A percentile compares a stretch with the other conserved stretches of the same genome.
Conservation (phyloP, 306 rosid genomes). For the Vigna trinervia region DNA sequence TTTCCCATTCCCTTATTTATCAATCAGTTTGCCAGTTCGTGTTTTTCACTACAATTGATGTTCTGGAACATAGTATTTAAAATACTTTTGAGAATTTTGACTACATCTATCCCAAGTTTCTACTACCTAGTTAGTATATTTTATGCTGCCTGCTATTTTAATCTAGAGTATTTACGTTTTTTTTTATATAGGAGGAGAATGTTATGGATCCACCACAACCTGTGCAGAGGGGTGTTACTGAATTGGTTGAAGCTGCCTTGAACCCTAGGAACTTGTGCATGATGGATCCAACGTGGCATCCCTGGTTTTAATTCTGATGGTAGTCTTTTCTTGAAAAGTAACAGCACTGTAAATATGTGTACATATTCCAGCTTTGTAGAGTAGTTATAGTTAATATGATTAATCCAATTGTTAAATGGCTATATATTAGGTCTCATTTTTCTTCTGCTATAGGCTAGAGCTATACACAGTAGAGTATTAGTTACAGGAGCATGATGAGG, state of each 20-base stretch:
- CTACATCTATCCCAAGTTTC: conserved; percentile 7
- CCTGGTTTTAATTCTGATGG: conserved; percentile 73
- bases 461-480: neutral
- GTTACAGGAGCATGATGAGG: neutral
- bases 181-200: conserved; percentile 78
- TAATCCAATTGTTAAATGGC: conserved; percentile 19
- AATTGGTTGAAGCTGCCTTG: conserved; percentile 95
- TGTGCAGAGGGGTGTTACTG: conserved; percentile 92
- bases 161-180: conserved; percentile 17
- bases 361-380: conserved; percentile 34
- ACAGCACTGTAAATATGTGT: conserved; percentile 33
- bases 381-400: neutral
- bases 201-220: conserved; percentile 88
- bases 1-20: neutral
- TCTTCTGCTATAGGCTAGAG: conserved; percentile 14
- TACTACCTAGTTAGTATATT: neutral
- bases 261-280: conserved; percentile 94
- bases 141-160: conserved; percentile 10
- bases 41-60: neutral
- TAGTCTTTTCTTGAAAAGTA: conserved; percentile 16
- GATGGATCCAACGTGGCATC: conserved; percentile 99
- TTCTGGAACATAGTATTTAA: neutral
- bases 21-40: conserved; percentile 21
- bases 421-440: neutral
- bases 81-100: neutral